Percentiles rank a stretch among this genome's conserved stretches.
These are phyloP conservation scores for Fusarium sp. DNA, from an alignment of 2,329 filamentous ascomycete genomes.

Conservation along the genomic window DNA sequence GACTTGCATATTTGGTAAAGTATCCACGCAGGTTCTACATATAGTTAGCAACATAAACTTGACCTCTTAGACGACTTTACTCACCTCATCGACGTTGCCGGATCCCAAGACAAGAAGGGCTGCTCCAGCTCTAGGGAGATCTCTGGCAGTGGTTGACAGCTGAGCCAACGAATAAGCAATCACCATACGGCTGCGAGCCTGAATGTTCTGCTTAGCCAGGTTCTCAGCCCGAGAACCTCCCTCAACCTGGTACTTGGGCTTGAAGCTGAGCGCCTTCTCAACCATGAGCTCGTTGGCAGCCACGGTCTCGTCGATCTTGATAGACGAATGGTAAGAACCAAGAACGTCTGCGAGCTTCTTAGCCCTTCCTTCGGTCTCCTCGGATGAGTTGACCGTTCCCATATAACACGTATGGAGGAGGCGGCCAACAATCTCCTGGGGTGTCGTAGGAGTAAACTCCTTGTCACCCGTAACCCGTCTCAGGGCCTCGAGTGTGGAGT, in stretches of 20 bases:
- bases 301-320: not conserved
- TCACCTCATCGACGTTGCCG: conserved; percentile 11
- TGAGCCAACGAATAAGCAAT: conserved; percentile 52
- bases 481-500: not conserved
- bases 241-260: not conserved
- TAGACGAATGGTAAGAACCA: not conserved
- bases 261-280: not conserved
- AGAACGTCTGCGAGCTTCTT: not conserved
- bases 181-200: not conserved
- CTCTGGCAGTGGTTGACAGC: conserved; percentile 26
- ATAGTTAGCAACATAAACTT: not conserved
- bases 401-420: not conserved
- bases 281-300: not conserved
- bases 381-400: not conserved
- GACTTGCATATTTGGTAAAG: not conserved
- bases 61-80: conserved; percentile 37
- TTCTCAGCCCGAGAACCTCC: conserved; percentile 67
- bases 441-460: not conserved
- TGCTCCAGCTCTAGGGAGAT: conserved; percentile 30
- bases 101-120: conserved; percentile 28
- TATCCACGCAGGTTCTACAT: not conserved
- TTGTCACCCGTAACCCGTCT: not conserved
- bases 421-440: not conserved
- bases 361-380: not conserved
- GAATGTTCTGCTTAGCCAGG: conserved; percentile 57